A percentile compares a stretch with the other conserved stretches of the same genome.
Conservation (phyloP, 2,329 filamentous ascomycete species). For the Penicillium thymicola region DNA sequence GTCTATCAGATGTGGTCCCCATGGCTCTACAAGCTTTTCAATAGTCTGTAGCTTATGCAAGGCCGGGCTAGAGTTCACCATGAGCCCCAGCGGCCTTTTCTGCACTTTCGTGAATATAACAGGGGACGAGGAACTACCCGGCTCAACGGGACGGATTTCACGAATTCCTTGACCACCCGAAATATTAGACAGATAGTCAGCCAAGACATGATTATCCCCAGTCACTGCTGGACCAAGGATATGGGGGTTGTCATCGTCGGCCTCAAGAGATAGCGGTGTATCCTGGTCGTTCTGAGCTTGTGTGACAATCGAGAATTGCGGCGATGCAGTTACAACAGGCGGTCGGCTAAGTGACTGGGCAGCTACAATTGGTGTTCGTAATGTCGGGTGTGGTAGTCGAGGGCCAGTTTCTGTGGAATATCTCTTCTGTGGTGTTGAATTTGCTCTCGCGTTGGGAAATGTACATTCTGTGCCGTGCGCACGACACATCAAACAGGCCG, state of each 20-base stretch:
- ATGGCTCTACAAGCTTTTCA: conserved; percentile 47
- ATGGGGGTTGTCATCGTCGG: conserved; percentile 16
- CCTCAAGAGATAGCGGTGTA: conserved; percentile 6
- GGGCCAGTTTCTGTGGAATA: neutral
- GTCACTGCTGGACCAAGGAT: conserved; percentile 14
- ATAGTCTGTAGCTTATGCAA: conserved; percentile 37
- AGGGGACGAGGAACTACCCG: conserved; percentile 17
- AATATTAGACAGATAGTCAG: conserved; percentile 48
- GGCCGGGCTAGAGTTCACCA: conserved; percentile 1
- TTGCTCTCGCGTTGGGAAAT: conserved; percentile 8
- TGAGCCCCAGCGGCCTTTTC: conserved; percentile 10
- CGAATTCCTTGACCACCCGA: conserved; percentile 16
- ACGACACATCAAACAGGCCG: conserved; percentile 16
- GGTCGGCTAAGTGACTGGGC: neutral
- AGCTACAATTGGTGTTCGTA: neutral
- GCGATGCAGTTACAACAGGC: neutral
- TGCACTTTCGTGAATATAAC: conserved; percentile 20
- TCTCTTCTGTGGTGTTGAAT: neutral
- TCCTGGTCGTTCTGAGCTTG: neutral
- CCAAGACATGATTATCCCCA: conserved; percentile 52
- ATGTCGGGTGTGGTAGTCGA: neutral
- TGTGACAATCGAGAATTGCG: neutral
- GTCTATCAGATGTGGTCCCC: neutral
- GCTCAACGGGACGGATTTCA: conserved; percentile 20
- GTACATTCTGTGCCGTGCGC: conserved; percentile 15